Base-by-base conservation (phyloP, 441 rosid species). In the Adansonia rubrostipa region DNA sequence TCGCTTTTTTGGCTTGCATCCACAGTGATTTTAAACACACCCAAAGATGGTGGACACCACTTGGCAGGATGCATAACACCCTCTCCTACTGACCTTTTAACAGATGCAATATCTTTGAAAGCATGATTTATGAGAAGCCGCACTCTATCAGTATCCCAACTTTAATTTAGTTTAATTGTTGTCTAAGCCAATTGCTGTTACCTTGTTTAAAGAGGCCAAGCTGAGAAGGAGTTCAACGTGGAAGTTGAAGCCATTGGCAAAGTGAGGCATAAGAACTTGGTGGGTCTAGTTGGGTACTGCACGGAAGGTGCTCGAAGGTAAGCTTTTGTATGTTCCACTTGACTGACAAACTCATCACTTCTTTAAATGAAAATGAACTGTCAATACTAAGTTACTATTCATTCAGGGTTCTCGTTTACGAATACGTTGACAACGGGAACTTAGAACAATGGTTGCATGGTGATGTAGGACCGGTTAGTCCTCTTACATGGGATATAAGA, bases 401-500 rank as follows among this genome's bases (percentile, higher is more conserved):
- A 8, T 76, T 77, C 84, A 95, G 99, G 93, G 88, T 95, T 95
- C 99, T 95, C 75, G 94, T 95, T 73, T 95, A 95, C 53, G 99
- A 95, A 82, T 95, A 92, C 53, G 87, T 95, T 17, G 94, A 93
- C 79, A 95, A 95, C 80, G 99, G 97, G 61, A 95, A 93, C 84
- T 87, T 95, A 90, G 99, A 95, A 91, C 98, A 95, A 82, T 93
- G 99, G 99, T 68, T 95, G 73, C 99, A 95, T 54, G 98, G 99
- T 74, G 96, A 92, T 77, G 95, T 93, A 7, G 99, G 98, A 61
- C 87, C 96, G 1, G 84, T 86, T 40, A 92, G 98, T 83, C 99
- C 99, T 69, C 87, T 95, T 19, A 91, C 94, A 1, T 95, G 99
- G 99, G 98, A 90, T 76, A 81, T 95, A 4, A 88, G 99, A 36